A percentile compares a stretch with the other conserved stretches of the same genome.
phyloP scores from a whole-genome alignment of 805 yeast genomes.

The Dipodascopsis tothii region DNA sequence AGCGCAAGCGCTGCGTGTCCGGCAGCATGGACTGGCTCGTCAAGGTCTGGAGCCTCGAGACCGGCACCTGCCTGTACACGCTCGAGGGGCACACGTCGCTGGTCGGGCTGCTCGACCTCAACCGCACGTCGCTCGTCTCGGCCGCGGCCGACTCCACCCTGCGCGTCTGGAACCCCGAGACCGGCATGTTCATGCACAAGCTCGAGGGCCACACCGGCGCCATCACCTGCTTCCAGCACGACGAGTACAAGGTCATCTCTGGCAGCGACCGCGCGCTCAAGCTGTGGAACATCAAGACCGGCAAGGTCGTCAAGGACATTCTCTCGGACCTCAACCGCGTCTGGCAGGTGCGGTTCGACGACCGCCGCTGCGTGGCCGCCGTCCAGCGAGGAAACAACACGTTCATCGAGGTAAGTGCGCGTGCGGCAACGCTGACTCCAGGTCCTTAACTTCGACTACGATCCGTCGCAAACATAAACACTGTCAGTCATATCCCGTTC shows the following conservation, averaged over 20 bases:
- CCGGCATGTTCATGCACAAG: slow-evolving; percentile 58
- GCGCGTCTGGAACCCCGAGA: slow-evolving; percentile 85
- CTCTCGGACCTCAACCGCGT: slow-evolving; percentile 73
- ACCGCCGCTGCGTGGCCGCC: slow-evolving; percentile 81
- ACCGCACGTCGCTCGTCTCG: slow-evolving; percentile 69
- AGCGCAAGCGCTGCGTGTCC: slow-evolving; percentile 72
- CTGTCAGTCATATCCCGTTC: no score
- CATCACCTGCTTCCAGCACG: slow-evolving; percentile 88
- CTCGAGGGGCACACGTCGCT: slow-evolving; percentile 83
- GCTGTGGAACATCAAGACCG: slow-evolving; percentile 77
- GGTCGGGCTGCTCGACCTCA: slow-evolving; percentile 78
- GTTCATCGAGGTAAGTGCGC: slow-evolving; percentile 80
- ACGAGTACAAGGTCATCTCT: slow-evolving; percentile 72
- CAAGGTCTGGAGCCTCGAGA: slow-evolving; percentile 78
- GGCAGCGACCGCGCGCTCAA: slow-evolving; percentile 85
- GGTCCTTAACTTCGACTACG: slow-evolving; percentile 20
- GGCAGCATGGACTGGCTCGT: slow-evolving; percentile 88
- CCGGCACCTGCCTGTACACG: slow-evolving; percentile 61
- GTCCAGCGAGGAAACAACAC: slow-evolving; percentile 68
- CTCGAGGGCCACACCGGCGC: slow-evolving; percentile 74
- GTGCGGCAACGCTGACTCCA: not conserved
- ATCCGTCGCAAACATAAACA: no score
- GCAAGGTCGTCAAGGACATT: slow-evolving; percentile 63
- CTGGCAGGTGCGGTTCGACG: slow-evolving; percentile 90
- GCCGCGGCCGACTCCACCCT: slow-evolving; percentile 95